Conservation (phyloP, 192 early-diverging fungal genomes). For the Backusella psychrophila region DNA sequence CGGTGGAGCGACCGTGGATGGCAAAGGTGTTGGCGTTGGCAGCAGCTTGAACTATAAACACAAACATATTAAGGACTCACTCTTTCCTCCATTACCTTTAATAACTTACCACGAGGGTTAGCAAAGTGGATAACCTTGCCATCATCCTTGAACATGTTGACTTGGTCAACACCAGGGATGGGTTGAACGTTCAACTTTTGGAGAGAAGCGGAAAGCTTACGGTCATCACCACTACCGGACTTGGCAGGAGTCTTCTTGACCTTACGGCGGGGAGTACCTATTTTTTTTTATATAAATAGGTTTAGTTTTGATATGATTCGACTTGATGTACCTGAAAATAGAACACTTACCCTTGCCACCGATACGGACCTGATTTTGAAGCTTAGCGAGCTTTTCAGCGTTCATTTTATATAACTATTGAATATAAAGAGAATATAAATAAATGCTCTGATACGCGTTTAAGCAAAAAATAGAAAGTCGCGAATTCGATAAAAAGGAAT, state of each 20-base stretch:
- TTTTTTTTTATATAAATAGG: background rate
- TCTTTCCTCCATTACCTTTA: background rate
- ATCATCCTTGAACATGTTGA: constrained; percentile 98
- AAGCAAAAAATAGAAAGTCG: background rate
- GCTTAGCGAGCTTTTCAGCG: constrained; percentile 92
- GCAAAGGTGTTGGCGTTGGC: constrained; percentile 91
- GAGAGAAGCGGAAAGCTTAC: constrained; percentile 87
- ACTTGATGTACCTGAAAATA: background rate
- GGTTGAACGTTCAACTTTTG: constrained; percentile 91
- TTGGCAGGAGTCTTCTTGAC: constrained; percentile 64
- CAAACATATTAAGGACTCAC: background rate
- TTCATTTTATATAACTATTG: constrained; percentile 53
- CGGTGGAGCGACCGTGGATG: constrained; percentile 81
- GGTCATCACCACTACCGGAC: constrained; percentile 79
- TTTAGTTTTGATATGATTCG: background rate
- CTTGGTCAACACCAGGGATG: constrained; percentile 87
- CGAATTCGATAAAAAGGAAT: background rate
- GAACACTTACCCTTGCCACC: constrained; percentile 59
- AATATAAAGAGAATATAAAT: background rate
- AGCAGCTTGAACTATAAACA: constrained; percentile 70
- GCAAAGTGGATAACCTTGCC: constrained; percentile 92
- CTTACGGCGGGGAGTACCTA: constrained; percentile 97
- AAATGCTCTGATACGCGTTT: background rate
- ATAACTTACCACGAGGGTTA: constrained; percentile 74
- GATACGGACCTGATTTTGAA: constrained; percentile 87